A percentile compares a stretch with the other conserved stretches of the same genome.
Evolutionary conservation across 192 early-diverging fungal species (phyloP).

Genomic region (Coemansia biformis): DNA sequence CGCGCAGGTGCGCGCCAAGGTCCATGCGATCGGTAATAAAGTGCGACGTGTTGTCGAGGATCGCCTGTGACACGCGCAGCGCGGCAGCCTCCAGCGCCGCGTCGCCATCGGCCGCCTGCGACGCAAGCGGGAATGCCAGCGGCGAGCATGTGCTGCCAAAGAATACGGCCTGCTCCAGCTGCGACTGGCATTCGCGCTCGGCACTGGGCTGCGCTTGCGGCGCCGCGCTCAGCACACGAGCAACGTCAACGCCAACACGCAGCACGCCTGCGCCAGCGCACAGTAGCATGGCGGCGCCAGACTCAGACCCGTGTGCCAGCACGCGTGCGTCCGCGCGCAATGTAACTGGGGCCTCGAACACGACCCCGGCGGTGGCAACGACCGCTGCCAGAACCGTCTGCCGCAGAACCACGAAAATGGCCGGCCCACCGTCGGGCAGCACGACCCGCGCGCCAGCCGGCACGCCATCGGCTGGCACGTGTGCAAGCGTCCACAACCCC

Average conservation of each 20-base stretch:
- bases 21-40: conserved; percentile 35
- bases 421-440: conserved; percentile 24
- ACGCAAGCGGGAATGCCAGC: conserved; percentile 22
- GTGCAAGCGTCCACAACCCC: conserved; percentile 18
- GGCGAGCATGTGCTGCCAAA: conserved; percentile 32
- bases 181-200: conserved; percentile 19
- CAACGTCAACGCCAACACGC: conserved; percentile 18
- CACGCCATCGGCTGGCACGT: conserved; percentile 1
- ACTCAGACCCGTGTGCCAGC: conserved; percentile 8
- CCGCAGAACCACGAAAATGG: conserved; percentile 16
- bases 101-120: conserved; percentile 13
- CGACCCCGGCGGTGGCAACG: conserved; percentile 1
- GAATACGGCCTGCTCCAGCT: conserved; percentile 50
- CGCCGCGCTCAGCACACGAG: conserved; percentile 1
- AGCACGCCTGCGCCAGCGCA: conserved; percentile 33
- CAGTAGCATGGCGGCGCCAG: conserved; percentile 14
- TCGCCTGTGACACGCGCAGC: conserved; percentile 29
- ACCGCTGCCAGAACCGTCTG: conserved; percentile 10
- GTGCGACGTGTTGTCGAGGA: conserved; percentile 39
- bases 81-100: conserved; percentile 26
- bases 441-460: conserved; percentile 13
- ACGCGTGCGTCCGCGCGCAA: conserved; percentile 25
- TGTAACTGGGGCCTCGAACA: conserved; percentile 26
- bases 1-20: conserved; percentile 30
- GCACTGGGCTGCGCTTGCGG: not conserved